Percentiles rank a stretch among this genome's conserved stretches.
Evolutionary conservation across 2,329 filamentous ascomycete genomes (phyloP).

Genomic region (Geosmithia morbida): DNA sequence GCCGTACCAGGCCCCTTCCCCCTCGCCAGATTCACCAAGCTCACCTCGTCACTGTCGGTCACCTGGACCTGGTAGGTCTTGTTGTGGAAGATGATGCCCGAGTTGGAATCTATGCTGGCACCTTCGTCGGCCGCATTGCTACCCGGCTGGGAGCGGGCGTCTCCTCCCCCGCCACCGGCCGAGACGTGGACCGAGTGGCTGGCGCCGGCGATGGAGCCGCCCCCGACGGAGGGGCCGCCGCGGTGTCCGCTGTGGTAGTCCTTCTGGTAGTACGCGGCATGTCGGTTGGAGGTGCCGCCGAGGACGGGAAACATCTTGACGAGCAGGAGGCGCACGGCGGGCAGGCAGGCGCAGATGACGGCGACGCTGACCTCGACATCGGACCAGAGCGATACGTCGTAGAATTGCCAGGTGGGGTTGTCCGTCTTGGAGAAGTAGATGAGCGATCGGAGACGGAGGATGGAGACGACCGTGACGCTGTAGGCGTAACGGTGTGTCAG

Average conservation of each 20-base stretch:
- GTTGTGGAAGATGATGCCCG: background rate
- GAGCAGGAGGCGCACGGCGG: conserved; percentile 8
- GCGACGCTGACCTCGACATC: conserved; percentile 9
- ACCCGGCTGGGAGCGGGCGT: background rate
- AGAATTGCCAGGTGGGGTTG: conserved; percentile 8
- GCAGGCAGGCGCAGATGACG: conserved; percentile 11
- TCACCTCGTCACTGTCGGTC: background rate
- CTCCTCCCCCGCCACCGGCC: background rate
- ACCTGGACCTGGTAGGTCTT: background rate
- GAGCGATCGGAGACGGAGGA: conserved; percentile 8
- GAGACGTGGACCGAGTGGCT: background rate
- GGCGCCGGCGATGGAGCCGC: background rate
- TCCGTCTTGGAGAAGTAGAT: conserved; percentile 2
- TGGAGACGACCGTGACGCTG: conserved; percentile 10
- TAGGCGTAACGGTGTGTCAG: background rate
- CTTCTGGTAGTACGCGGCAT: background rate
- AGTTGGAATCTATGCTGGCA: background rate
- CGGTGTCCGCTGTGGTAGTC: background rate
- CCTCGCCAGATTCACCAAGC: background rate
- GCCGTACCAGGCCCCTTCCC: background rate
- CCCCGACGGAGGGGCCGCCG: background rate
- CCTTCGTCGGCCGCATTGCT: background rate
- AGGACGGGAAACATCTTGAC: conserved; percentile 2
- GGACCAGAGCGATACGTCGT: conserved; percentile 8
- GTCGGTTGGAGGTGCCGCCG: background rate